Percentiles rank a stretch among this genome's conserved stretches.
These are phyloP conservation scores for Sporothrix brunneoviolacea DNA, from an alignment of 2,329 filamentous ascomycete genomes.

Conservation along the genomic window DNA sequence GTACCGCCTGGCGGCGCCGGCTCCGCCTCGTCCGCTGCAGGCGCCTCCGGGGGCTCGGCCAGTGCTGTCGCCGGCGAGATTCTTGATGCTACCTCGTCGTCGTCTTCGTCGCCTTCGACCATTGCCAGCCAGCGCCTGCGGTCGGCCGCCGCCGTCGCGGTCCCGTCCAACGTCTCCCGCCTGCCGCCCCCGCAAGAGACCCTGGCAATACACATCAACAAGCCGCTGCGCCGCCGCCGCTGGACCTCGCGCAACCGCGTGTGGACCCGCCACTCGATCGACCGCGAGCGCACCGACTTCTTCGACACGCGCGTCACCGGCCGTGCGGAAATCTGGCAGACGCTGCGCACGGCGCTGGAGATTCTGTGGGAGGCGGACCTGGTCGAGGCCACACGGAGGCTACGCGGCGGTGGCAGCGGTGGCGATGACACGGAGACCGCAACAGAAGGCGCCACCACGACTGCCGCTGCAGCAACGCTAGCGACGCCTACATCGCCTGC, in stretches of 20 bases:
- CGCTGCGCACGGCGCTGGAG: constrained; percentile 60
- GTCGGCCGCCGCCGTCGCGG: background rate
- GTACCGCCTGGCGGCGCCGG: constrained; percentile 20
- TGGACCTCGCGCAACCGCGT: constrained; percentile 57
- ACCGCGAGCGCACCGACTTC: constrained; percentile 70
- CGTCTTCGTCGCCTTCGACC: constrained; percentile 8
- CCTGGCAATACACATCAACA: constrained; percentile 61
- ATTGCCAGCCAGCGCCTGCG: background rate
- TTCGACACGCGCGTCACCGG: constrained; percentile 86
- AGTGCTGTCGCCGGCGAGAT: too few relatives aligned
- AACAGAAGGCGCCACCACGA: background rate
- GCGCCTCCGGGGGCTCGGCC: too few relatives aligned
- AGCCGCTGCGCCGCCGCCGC: constrained; percentile 57
- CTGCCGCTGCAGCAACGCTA: background rate
- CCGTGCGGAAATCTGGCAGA: constrained; percentile 71
- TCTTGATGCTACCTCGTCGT: too few relatives aligned
- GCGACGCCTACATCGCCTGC: background rate
- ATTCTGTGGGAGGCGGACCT: constrained; percentile 52
- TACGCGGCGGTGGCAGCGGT: too few relatives aligned
- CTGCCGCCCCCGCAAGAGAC: constrained; percentile 24
- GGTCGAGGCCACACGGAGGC: background rate
- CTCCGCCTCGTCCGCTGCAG: constrained; percentile 5
- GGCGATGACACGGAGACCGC: background rate
- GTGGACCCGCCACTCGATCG: constrained; percentile 66
- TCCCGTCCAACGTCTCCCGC: background rate